Percentiles rank a stretch among this genome's conserved stretches.
Conservation (phyloP, 805 yeast genomes). For the Starmerella stellata region DNA sequence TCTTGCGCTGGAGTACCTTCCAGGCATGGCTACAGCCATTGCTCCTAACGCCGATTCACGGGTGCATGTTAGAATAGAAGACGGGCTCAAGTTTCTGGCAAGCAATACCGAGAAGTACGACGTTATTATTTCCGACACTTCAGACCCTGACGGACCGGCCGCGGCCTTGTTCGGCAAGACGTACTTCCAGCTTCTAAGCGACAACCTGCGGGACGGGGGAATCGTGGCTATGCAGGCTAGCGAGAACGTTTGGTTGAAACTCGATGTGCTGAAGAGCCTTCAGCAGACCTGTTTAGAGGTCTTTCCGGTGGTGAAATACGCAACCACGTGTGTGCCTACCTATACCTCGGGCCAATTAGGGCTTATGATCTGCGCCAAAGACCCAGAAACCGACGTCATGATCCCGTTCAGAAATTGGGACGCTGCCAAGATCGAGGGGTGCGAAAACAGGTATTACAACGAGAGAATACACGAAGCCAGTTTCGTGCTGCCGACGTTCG, state of each 20-base stretch:
- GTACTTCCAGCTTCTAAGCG: slow-evolving; percentile 50
- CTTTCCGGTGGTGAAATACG: slow-evolving; percentile 82
- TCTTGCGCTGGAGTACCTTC: slow-evolving; percentile 52
- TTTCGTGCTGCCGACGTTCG: slow-evolving; percentile 85
- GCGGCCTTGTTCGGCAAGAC: slow-evolving; percentile 65
- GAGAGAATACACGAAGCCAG: slow-evolving; percentile 71
- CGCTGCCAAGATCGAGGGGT: slow-evolving; percentile 35
- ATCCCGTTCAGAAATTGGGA: slow-evolving; percentile 51
- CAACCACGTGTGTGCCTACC: slow-evolving; percentile 85
- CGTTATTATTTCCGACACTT: slow-evolving; percentile 76
- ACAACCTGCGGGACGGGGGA: slow-evolving; percentile 44
- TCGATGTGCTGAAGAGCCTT: slow-evolving; percentile 64
- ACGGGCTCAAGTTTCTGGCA: slow-evolving; percentile 65
- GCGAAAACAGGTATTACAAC: slow-evolving; percentile 62
- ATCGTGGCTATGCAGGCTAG: slow-evolving; percentile 65
- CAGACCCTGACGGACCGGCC: slow-evolving; percentile 94
- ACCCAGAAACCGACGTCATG: slow-evolving; percentile 41
- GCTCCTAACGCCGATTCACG: slow-evolving; percentile 40
- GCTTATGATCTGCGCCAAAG: slow-evolving; percentile 89
- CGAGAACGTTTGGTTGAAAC: slow-evolving; percentile 84
- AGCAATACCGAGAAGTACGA: slow-evolving; percentile 39
- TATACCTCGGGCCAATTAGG: slow-evolving; percentile 96
- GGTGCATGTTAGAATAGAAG: slow-evolving; percentile 50
- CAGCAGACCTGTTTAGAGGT: slow-evolving; percentile 65
- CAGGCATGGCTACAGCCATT: slow-evolving; percentile 42